Percentiles rank a stretch among this genome's conserved stretches.
These are phyloP conservation scores for Funneliformis mosseae DNA, from an alignment of 192 early-diverging fungal species.

Conservation along the genomic window DNA sequence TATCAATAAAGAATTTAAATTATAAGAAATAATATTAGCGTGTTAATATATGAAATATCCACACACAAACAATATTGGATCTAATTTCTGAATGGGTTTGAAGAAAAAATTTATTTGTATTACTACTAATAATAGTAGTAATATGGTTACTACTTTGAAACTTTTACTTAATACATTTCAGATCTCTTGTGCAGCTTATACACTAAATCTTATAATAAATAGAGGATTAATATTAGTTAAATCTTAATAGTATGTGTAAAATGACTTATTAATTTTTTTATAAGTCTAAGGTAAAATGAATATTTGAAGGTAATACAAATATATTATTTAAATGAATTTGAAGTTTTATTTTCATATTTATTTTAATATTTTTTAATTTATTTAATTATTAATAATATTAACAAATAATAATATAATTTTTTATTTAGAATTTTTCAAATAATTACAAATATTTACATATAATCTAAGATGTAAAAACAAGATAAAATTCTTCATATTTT, in stretches of 20 bases:
- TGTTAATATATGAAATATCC: not conserved
- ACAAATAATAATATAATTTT: not conserved
- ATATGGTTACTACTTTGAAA: not conserved
- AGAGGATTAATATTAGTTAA: not conserved
- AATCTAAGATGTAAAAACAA: not conserved
- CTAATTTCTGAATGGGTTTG: not conserved
- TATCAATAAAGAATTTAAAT: not conserved
- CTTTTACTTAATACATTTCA: not conserved
- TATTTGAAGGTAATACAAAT: not conserved
- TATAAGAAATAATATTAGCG: not conserved
- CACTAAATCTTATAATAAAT: not conserved
- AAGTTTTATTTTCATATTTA: not conserved
- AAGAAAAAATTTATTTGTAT: not conserved
- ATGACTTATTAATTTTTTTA: conserved; percentile 2
- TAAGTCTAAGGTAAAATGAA: not conserved
- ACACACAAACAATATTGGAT: not conserved
- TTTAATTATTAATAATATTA: not conserved
- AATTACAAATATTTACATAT: not conserved
- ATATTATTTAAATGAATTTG: not conserved
- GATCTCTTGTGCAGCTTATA: not conserved
- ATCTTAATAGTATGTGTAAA: not conserved
- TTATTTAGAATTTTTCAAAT: not conserved
- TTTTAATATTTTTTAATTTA: not conserved
- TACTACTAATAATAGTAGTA: not conserved
- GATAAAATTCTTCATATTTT: not conserved